Percentiles rank a stretch among this genome's conserved stretches.
phyloP scores from a whole-genome alignment of 164 flowering plant species.

The Umbellularia californica region DNA sequence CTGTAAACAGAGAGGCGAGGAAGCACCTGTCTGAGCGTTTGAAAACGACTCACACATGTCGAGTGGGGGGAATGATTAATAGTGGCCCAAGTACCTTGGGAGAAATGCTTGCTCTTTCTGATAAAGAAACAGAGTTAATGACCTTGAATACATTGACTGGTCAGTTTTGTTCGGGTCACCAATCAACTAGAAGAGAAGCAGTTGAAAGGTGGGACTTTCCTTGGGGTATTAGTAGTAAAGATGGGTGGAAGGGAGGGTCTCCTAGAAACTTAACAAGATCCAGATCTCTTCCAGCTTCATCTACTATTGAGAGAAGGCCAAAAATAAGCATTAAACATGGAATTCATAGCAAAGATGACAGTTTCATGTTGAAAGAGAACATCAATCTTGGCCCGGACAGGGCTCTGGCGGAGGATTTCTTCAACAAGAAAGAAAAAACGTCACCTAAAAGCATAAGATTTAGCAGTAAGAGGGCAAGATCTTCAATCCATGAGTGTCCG shows the following conservation, averaged over 20 bases:
- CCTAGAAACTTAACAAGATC: conserved; percentile 39
- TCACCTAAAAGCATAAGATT: conserved; percentile 24
- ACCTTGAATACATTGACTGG: conserved; percentile 16
- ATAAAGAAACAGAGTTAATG: conserved; percentile 25
- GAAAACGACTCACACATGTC: conserved; percentile 50
- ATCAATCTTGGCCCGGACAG: conserved; percentile 16
- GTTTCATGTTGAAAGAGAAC: conserved; percentile 25
- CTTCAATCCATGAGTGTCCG: conserved; percentile 11
- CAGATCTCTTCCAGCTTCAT: conserved; percentile 22
- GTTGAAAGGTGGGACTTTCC: conserved; percentile 32
- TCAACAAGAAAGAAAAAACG: conserved; percentile 19
- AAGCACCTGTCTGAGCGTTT: conserved; percentile 77
- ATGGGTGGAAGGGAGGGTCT: conserved; percentile 70
- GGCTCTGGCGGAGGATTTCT: conserved; percentile 14
- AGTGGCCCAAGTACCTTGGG: conserved; percentile 61
- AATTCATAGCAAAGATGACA: conserved; percentile 24
- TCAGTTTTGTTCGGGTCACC: conserved; percentile 21
- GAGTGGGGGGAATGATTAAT: conserved; percentile 28
- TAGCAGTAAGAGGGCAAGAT: conserved; percentile 22
- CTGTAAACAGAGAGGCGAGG: conserved; percentile 73
- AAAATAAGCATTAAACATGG: conserved; percentile 12
- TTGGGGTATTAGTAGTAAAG: conserved; percentile 70
- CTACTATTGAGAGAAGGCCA: background rate
- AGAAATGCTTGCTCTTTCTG: conserved; percentile 78
- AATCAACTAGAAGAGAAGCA: conserved; percentile 16